phyloP scores from a whole-genome alignment of 202 grass and related monocot species.

The Brachypodium distachyon region DNA sequence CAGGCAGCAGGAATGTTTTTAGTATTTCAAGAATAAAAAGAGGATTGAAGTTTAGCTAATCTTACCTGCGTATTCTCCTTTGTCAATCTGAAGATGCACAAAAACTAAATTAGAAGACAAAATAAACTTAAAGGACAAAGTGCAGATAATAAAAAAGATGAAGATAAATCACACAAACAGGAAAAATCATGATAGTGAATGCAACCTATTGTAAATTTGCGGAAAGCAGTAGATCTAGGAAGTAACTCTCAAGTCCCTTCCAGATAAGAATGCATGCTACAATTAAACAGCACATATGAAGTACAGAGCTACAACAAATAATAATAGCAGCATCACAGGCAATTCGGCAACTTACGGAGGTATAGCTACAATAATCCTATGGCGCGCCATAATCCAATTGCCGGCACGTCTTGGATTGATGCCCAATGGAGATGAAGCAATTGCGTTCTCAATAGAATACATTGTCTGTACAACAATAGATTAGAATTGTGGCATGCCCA shows the following conservation, averaged over 20 bases:
- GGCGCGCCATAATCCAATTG: too few species aligned
- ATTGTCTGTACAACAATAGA: conserved; percentile 40
- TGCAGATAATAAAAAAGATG: neutral
- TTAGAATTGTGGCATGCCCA: too few species aligned
- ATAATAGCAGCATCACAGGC: neutral
- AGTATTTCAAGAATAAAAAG: conserved; percentile 3
- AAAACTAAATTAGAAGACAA: conserved; percentile 30
- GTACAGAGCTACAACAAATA: neutral
- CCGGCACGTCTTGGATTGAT: conserved; percentile 81
- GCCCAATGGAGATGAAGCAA: conserved; percentile 74
- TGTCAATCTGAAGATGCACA: conserved; percentile 59
- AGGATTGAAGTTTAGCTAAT: neutral
- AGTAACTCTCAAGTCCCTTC: neutral
- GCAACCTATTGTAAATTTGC: neutral
- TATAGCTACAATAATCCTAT: conserved; percentile 64
- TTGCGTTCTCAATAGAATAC: conserved; percentile 78
- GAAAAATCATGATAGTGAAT: too few species aligned
- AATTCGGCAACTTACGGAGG: conserved; percentile 76
- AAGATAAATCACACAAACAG: too few species aligned
- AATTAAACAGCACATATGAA: too few species aligned
- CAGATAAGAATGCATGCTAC: too few species aligned
- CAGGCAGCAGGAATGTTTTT: neutral
- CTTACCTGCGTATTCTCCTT: conserved; percentile 93
- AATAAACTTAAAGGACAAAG: too few species aligned
- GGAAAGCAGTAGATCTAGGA: neutral